Conservation (phyloP, 306 rosid genomes). For the Medicago truncatula region MtrunA17r5.0-ANR NC_053049.1:23111501-23112000, state of each 20-base stretch:
- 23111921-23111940: constrained; percentile 73
- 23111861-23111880: constrained; percentile 30
- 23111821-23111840: constrained; percentile 1
- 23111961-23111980: constrained; percentile 81
- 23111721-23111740: constrained; percentile 79
- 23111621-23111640: constrained; percentile 84
- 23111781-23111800: constrained; percentile 36
- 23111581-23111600: constrained; percentile 74
- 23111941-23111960: constrained; percentile 85
- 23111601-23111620: constrained; percentile 59
- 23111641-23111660: constrained; percentile 75
- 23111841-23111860: constrained; percentile 23
- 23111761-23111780: constrained; percentile 67
- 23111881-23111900: constrained; percentile 75
- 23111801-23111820: constrained; percentile 4
- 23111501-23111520: constrained; percentile 94
- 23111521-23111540: constrained; percentile 80
- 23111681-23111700: constrained; percentile 94
- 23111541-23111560: constrained; percentile 74
- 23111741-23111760: constrained; percentile 83
- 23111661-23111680: constrained; percentile 91
- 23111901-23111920: constrained; percentile 76
- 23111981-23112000: constrained; percentile 79
- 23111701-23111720: constrained; percentile 99
- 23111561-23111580: constrained; percentile 63